Conservation (phyloP, 1,284 basidiomycete species). For the Cutaneotrichosporon cavernicola region DNA sequence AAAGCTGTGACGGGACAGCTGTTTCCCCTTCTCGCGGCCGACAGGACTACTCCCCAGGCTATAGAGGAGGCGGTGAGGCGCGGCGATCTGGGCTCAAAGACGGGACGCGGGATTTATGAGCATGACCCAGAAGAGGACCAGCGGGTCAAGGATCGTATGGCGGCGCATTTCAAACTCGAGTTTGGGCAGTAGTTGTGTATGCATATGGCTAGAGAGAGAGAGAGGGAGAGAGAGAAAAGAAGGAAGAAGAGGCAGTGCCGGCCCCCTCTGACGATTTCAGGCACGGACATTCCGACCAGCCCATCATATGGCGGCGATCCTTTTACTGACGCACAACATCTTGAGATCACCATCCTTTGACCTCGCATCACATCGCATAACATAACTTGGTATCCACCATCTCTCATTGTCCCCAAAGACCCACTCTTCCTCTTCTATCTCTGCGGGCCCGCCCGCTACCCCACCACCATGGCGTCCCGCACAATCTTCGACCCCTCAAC, state of each 20-base stretch:
- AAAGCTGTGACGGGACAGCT: conserved; percentile 19
- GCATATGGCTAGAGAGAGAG: neutral
- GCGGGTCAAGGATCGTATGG: conserved; percentile 10
- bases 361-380: too few species aligned
- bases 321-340: too few species aligned
- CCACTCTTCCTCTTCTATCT: too few species aligned
- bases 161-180: conserved; percentile 18
- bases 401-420: neutral
- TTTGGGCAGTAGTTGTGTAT: conserved; percentile 11
- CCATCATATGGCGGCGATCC: too few species aligned
- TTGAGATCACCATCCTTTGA: too few species aligned
- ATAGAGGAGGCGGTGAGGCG: conserved; percentile 10
- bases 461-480: conserved; percentile 6
- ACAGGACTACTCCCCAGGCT: conserved; percentile 7
- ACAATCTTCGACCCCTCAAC: conserved; percentile 1
- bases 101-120: conserved; percentile 16
- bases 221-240: too few species aligned
- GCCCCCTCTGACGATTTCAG: too few species aligned
- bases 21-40: conserved; percentile 16
- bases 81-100: conserved; percentile 19
- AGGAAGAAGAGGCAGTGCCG: too few species aligned
- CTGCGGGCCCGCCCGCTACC: too few species aligned
- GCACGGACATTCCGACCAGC: too few species aligned
- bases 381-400: too few species aligned
- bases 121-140: conserved; percentile 15